Evolutionary conservation across 225 moss, liverwort and hornwort genomes (phyloP), one percentile per base, ranked within the genome.

Genomic region (Asterella californica): DNA sequence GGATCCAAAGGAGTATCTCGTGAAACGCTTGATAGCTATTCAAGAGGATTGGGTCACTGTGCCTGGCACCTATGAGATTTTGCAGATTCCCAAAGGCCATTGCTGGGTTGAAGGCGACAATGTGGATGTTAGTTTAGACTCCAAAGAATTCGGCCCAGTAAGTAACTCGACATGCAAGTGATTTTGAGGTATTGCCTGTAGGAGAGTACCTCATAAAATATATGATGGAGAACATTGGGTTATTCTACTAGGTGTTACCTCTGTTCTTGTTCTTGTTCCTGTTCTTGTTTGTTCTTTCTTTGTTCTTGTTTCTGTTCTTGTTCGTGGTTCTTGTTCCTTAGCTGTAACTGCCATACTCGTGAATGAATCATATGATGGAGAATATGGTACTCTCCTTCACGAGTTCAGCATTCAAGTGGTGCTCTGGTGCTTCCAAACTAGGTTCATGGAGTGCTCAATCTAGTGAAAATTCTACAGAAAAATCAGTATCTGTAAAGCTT

Each of bases 31-130:
- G 65, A 99, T 99, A 83, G 97, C 95, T 64, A 80, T 95, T 83
- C 97, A 99, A 83, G 97, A 94, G 76, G 95, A 99, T 79, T 99
- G 97, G 97, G 90, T 99, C 79, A 99, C 97, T 67, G 94, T 99
- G 72, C 97, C 97, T 29, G 95, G 97, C 64, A 91, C 90, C 11
- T 99, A 95, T 61, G 95, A 95, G 78, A 95, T 99, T 42, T 74
- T 89, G 80, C 84, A 99, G 89, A 92, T 99, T 53, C 97, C 97
- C 27, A 95, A 92, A 85, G 97, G 95, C 61, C 97, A 99, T 85
- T 99, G 97, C 84, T 99, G 95, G 97, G 97, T 99, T 81, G 95
- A 99, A 90, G 95, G 97, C 52, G 95, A 95, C 82, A 95, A 93
- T 79, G 95, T 86, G 57, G 91, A 95, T 67, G 84, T 93, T 76